Evolutionary conservation across 2,329 filamentous ascomycete genomes (phyloP).

Genomic region (Purpureocillium lavendulum): DNA sequence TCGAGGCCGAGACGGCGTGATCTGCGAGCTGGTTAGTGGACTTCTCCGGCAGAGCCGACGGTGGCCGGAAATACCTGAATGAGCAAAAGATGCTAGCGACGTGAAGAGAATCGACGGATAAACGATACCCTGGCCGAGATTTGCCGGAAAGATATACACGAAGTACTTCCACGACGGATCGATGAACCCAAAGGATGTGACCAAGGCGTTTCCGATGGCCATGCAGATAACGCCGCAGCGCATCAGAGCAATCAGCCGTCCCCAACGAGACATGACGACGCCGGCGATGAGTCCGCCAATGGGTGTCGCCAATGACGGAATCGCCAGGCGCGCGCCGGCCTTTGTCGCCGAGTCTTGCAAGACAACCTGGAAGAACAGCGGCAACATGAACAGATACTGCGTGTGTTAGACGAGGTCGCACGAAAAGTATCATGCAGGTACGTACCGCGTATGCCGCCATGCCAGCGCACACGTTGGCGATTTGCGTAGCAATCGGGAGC

Average conservation of each 20-base stretch:
- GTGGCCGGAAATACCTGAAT: too few relatives aligned
- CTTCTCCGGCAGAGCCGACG: too few relatives aligned
- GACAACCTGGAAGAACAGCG: slow-evolving; percentile 62
- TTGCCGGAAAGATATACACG: slow-evolving; percentile 48
- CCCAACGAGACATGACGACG: slow-evolving; percentile 49
- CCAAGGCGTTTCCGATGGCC: slow-evolving; percentile 43
- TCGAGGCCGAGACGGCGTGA: slow-evolving; percentile 54
- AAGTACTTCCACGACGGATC: slow-evolving; percentile 47
- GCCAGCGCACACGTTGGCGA: slow-evolving; percentile 52
- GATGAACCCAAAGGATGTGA: slow-evolving; percentile 38
- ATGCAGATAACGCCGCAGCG: slow-evolving; percentile 42
- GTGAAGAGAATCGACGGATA: slow-evolving; percentile 54
- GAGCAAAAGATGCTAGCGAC: slow-evolving; percentile 53
- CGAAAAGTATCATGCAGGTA: slow-evolving; percentile 6
- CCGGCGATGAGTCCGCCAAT: slow-evolving; percentile 48
- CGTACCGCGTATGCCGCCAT: slow-evolving; percentile 54
- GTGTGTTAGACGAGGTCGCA: slow-evolving; percentile 7
- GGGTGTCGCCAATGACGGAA: slow-evolving; percentile 53
- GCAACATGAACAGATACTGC: slow-evolving; percentile 59
- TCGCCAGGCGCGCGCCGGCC: slow-evolving; percentile 55
- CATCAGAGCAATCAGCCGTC: slow-evolving; percentile 41
- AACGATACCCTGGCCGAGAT: slow-evolving; percentile 50
- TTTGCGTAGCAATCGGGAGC: slow-evolving; percentile 44
- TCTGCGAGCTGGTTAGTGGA: slow-evolving; percentile 29
- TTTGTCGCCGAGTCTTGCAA: slow-evolving; percentile 54